These are phyloP conservation scores for Sphagnurus paluster DNA, from an alignment of 1,284 basidiomycete genomes.

Conservation along the genomic window DNA sequence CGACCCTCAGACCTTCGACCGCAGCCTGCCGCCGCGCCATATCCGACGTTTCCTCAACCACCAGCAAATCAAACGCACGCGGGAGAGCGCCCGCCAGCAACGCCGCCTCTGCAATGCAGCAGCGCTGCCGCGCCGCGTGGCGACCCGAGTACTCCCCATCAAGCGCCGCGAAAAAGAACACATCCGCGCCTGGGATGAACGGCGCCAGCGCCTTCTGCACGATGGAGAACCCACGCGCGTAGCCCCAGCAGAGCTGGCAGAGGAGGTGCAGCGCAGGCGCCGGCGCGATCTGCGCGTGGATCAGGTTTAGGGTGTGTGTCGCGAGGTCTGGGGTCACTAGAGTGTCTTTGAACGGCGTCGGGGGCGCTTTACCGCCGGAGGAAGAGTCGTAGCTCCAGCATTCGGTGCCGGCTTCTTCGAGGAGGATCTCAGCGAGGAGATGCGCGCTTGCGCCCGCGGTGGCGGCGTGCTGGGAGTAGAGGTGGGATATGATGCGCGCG, in stretches of 20 bases:
- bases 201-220: slow-evolving; percentile 13
- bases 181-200: slow-evolving; percentile 13
- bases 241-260: slow-evolving; percentile 20
- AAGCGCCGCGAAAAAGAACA: slow-evolving; percentile 17
- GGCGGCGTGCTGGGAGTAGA: slow-evolving; percentile 6
- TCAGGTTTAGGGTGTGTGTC: slow-evolving; percentile 9
- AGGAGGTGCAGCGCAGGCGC: slow-evolving; percentile 17
- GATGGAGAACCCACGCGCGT: slow-evolving; percentile 15
- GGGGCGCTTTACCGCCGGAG: slow-evolving; percentile 12
- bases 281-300: slow-evolving; percentile 5
- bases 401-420: slow-evolving; percentile 16
- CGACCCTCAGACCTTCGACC: slow-evolving; percentile 15
- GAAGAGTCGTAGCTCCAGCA: slow-evolving; percentile 17
- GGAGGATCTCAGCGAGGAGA: slow-evolving; percentile 18
- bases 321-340: slow-evolving; percentile 16
- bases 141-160: slow-evolving; percentile 8
- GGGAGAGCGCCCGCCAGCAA: slow-evolving; percentile 16
- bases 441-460: slow-evolving; percentile 12
- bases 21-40: slow-evolving; percentile 10
- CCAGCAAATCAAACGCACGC: slow-evolving; percentile 11
- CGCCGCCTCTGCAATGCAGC: slow-evolving; percentile 19
- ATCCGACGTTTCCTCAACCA: slow-evolving; percentile 6
- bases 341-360: slow-evolving; percentile 18
- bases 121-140: slow-evolving; percentile 5
- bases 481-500: slow-evolving; percentile 7